A percentile compares a stretch with the other conserved stretches of the same genome.
Conservation (phyloP, 2,329 filamentous ascomycete genomes). For the Colletotrichum liriopes region DNA sequence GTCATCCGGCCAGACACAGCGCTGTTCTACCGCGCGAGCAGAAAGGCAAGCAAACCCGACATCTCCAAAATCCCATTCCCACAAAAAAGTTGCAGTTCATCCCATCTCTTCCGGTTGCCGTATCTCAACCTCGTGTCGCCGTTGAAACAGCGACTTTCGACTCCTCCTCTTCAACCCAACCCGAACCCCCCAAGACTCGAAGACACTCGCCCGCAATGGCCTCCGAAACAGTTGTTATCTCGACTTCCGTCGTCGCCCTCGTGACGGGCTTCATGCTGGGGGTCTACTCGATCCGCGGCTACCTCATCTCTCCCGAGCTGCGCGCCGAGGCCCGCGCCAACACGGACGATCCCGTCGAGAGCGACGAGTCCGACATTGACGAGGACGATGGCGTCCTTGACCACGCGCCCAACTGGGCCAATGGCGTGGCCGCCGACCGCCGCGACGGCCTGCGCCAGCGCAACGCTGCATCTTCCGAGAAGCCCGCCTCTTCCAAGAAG, state of each 20-base stretch:
- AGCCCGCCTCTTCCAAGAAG: constrained; percentile 59
- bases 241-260: constrained; percentile 81
- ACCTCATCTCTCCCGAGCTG: constrained; percentile 71
- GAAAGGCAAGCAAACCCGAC: constrained; percentile 9
- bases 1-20: constrained; percentile 37
- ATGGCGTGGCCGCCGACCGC: constrained; percentile 72
- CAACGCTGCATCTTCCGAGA: constrained; percentile 54
- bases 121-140: background rate
- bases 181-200: background rate
- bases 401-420: constrained; percentile 78
- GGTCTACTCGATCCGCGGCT: constrained; percentile 77
- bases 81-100: constrained; percentile 36
- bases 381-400: constrained; percentile 73
- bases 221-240: constrained; percentile 69
- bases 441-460: constrained; percentile 67
- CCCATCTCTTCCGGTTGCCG: constrained; percentile 18
- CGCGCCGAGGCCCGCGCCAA: constrained; percentile 70
- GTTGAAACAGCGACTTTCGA: background rate
- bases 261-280: constrained; percentile 87
- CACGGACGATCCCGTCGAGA: constrained; percentile 74
- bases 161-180: background rate
- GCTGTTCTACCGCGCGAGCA: constrained; percentile 10
- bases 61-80: constrained; percentile 24
- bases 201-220: constrained; percentile 12
- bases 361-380: constrained; percentile 78